phyloP scores from a whole-genome alignment of 1,284 basidiomycete species.

The Phellopilus nigrolimitatus region DNA sequence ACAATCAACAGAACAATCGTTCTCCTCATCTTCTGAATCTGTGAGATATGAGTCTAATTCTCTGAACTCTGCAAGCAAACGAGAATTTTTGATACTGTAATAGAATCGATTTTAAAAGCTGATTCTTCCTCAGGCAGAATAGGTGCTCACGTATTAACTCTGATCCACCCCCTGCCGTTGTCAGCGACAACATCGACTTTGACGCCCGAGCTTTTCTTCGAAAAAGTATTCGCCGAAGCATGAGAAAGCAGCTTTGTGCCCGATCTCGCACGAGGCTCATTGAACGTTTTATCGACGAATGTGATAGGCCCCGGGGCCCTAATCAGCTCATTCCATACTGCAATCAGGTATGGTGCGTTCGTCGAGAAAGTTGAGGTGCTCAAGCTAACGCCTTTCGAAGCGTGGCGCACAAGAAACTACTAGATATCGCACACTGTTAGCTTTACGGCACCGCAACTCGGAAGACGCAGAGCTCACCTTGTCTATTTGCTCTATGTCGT shows the following conservation, averaged over 20 bases:
- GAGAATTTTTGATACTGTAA: constrained; percentile 67
- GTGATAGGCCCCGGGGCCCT: constrained; percentile 53
- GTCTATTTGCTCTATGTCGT: constrained; percentile 14
- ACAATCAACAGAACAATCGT: constrained; percentile 27
- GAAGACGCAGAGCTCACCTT: constrained; percentile 1
- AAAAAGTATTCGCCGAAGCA: constrained; percentile 10
- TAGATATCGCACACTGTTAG: background rate
- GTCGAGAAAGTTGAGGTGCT: constrained; percentile 38
- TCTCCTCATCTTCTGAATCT: constrained; percentile 52
- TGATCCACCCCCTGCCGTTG: constrained; percentile 68
- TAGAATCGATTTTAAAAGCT: background rate
- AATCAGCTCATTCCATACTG: constrained; percentile 73
- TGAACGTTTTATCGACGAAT: constrained; percentile 54
- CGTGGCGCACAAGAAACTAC: constrained; percentile 15
- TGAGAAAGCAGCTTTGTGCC: constrained; percentile 20
- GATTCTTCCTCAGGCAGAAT: no score
- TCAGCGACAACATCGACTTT: constrained; percentile 80
- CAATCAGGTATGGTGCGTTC: constrained; percentile 70
- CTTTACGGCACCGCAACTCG: background rate
- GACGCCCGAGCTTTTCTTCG: constrained; percentile 38
- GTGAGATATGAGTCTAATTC: constrained; percentile 79
- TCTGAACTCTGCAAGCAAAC: constrained; percentile 72
- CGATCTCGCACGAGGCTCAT: constrained; percentile 16
- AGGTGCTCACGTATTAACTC: constrained; percentile 85
- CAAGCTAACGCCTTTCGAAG: background rate